A percentile compares a stretch with the other conserved stretches of the same genome.
Evolutionary conservation across 352 stramenopile genomes (phyloP).

Genomic region (Globisporangium yorkense): DNA sequence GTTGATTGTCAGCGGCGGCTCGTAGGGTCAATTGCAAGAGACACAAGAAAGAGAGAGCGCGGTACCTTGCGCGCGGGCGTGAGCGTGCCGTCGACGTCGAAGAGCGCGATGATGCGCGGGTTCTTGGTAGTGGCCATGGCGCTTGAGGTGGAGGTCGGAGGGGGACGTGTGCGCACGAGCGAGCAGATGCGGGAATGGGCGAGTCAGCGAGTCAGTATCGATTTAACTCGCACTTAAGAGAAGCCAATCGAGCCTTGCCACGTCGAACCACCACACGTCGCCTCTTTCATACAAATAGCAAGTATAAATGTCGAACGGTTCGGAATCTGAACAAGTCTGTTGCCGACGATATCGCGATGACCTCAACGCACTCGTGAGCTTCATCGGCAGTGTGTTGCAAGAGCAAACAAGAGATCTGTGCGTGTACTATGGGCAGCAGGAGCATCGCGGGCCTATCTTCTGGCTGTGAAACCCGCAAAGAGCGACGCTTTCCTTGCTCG

Average conservation of each 20-base stretch:
- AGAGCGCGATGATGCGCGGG: constrained; percentile 95
- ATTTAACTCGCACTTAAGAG: background rate
- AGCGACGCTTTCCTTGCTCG: too few relatives aligned
- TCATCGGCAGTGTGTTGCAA: too few relatives aligned
- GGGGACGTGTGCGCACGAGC: background rate
- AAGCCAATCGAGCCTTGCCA: background rate
- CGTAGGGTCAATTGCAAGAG: background rate
- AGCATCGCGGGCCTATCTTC: too few relatives aligned
- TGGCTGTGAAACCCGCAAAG: too few relatives aligned
- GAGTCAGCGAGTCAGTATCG: background rate
- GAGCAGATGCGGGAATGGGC: background rate
- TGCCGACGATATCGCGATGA: too few relatives aligned
- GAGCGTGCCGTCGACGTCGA: constrained; percentile 99
- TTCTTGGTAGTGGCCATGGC: constrained; percentile 42
- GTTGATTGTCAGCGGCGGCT: background rate
- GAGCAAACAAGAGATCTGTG: too few relatives aligned
- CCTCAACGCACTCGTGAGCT: too few relatives aligned
- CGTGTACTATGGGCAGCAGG: too few relatives aligned
- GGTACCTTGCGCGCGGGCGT: constrained; percentile 90
- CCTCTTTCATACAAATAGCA: background rate
- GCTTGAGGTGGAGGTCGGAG: constrained; percentile 2
- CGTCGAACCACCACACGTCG: background rate
- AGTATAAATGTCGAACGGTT: background rate
- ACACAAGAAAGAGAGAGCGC: background rate
- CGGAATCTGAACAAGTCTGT: background rate